Base-by-base conservation (phyloP, 345 rosid species). In the Excoecaria cochinchinensis region DNA sequence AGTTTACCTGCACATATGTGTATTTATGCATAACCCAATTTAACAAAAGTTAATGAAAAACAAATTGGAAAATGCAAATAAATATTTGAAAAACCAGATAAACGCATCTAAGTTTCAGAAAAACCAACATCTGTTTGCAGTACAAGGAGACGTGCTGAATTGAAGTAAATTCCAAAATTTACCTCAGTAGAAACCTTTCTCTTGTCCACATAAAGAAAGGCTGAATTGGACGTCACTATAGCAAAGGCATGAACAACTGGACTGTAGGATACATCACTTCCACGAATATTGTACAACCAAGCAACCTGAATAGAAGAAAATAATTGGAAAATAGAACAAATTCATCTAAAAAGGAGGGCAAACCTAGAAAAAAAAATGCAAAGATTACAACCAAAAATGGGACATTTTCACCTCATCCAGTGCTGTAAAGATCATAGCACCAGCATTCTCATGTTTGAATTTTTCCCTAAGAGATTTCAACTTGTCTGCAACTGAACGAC, bases 231-330 rank as follows among this genome's bases (percentile, higher is more conserved):
- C 19, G 97, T 91, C 53, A 95, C 89, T 42, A 95, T 83, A 42
- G 98, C 97, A 83, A 93, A 95, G 6, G 98, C 95, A 82, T 95
- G 98, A 81, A 89, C 98, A 80, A 95, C 97, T 0, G 99, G 99
- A 83, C 90, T 84, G 69, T 89, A 93, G 76, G 97, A 80, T 25
- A 95, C 97, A 82, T 95, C 99, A 72, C 72, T 86, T 78, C 99
- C 99, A 72, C 98, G 97, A 64, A 95, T 87, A 78, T 95, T 95
- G 81, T 87, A 95, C 76, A 93, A 71, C 99, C 99, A 95, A 82
- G 99, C 99, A 86, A 95, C 99, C 98, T 94, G 87, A 82, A 87
- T 38, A 72, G 51, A 62, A 65, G 24, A 56, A 77, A 76, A 53
- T 44, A 46, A 63, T 55, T 31, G 51, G 31, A 8, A 47, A 52